These are phyloP conservation scores for Sextonia rubra DNA, from an alignment of 164 flowering plant species.

Conservation along the genomic window DNA sequence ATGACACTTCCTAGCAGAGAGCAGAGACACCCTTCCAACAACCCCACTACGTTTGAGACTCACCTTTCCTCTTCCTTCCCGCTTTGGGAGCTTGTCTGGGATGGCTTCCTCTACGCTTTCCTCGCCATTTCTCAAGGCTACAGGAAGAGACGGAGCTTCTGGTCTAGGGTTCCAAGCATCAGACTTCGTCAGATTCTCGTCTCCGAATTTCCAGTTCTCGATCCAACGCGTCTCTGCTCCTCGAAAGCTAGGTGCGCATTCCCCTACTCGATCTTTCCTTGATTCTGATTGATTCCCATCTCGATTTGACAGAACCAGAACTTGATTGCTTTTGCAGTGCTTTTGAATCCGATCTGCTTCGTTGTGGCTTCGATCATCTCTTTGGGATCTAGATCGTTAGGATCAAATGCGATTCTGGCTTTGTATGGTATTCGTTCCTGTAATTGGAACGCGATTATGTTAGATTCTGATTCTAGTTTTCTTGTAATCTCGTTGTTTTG, in stretches of 20 bases:
- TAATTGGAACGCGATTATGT: too few relatives aligned
- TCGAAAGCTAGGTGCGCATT: conserved; percentile 46
- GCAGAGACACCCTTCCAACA: too few relatives aligned
- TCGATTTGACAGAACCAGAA: background rate
- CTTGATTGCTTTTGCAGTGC: background rate
- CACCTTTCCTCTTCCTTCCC: too few relatives aligned
- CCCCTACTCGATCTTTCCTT: background rate
- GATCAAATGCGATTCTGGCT: too few relatives aligned
- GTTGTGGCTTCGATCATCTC: background rate
- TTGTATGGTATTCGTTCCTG: too few relatives aligned
- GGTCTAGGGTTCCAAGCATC: conserved; percentile 31
- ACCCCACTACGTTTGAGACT: too few relatives aligned
- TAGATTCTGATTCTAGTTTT: too few relatives aligned
- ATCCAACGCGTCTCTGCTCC: conserved; percentile 20
- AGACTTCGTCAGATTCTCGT: conserved; percentile 27
- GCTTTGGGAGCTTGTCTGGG: background rate
- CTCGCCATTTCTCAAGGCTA: conserved; percentile 34
- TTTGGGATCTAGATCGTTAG: too few relatives aligned
- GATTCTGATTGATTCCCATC: background rate
- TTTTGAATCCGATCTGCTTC: background rate
- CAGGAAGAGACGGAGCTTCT: conserved; percentile 24
- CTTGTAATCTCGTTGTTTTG: too few relatives aligned
- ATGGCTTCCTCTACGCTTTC: conserved; percentile 65
- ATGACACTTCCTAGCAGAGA: too few relatives aligned
- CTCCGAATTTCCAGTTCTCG: conserved; percentile 35